Evolutionary conservation across 2,329 filamentous ascomycete genomes (phyloP).

Genomic region (Cladorrhinum sp.): DNA sequence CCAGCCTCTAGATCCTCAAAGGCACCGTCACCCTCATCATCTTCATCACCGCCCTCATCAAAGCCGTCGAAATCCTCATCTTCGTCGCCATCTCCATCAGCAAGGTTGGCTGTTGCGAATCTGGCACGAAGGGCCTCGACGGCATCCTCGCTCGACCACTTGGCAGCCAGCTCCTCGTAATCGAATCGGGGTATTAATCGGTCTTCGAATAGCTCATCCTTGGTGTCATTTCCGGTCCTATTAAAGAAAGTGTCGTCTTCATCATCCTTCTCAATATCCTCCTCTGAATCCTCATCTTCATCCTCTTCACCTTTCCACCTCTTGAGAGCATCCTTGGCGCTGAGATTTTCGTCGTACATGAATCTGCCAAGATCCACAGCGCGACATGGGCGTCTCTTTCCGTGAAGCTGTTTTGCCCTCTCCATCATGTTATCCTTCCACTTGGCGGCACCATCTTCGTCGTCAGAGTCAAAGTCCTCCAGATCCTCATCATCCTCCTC

Average conservation of each 20-base stretch:
- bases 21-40: conserved; percentile 50
- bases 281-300: conserved; percentile 53
- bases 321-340: conserved; percentile 69
- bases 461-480: conserved; percentile 55
- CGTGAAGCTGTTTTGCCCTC: conserved; percentile 69
- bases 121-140: conserved; percentile 70
- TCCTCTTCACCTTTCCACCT: conserved; percentile 72
- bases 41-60: conserved; percentile 48
- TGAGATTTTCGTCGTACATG: conserved; percentile 81
- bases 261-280: conserved; percentile 53
- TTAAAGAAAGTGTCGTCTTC: conserved; percentile 63
- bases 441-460: conserved; percentile 69
- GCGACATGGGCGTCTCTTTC: conserved; percentile 68
- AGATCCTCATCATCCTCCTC: conserved; percentile 56
- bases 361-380: conserved; percentile 79
- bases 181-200: conserved; percentile 75
- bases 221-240: conserved; percentile 60
- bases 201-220: conserved; percentile 71
- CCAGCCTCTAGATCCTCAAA: conserved; percentile 77
- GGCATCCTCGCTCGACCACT: conserved; percentile 79
- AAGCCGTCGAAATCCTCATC: conserved; percentile 51
- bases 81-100: conserved; percentile 50
- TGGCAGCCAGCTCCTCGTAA: conserved; percentile 74
- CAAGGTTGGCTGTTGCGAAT: conserved; percentile 69
- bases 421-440: conserved; percentile 89